Evolutionary conservation across 139 green algal species (phyloP).

Genomic region (Spirogloea muscicola): DNA sequence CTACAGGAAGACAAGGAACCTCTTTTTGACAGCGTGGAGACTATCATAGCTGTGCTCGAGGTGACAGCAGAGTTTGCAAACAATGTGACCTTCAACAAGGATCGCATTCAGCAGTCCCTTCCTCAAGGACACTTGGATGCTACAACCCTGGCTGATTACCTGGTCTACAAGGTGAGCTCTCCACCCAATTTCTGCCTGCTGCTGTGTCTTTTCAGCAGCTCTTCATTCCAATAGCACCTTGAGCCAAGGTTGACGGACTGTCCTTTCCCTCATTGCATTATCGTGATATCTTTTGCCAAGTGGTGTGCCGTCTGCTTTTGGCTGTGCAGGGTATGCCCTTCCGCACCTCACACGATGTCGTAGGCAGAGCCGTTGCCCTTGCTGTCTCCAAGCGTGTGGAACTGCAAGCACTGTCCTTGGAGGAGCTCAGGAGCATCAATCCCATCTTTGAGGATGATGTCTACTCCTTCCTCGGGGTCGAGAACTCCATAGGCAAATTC

Average conservation of each 20-base stretch:
- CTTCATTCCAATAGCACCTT: not conserved
- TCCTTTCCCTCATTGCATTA: not conserved
- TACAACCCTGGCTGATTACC: conserved; percentile 98
- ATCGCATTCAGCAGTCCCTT: conserved; percentile 70
- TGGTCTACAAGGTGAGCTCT: conserved; percentile 82
- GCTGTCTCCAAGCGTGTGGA: conserved; percentile 26
- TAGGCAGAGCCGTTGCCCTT: conserved; percentile 37
- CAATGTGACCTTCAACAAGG: conserved; percentile 82
- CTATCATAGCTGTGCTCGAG: conserved; percentile 76
- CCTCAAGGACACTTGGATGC: conserved; percentile 73
- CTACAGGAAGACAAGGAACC: conserved; percentile 81
- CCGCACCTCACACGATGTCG: conserved; percentile 45
- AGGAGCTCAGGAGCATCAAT: conserved; percentile 36
- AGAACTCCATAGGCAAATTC: conserved; percentile 49
- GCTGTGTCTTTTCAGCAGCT: not conserved
- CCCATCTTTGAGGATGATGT: conserved; percentile 51
- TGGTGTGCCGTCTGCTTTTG: not conserved
- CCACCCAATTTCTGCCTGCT: not conserved
- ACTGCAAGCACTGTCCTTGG: conserved; percentile 34
- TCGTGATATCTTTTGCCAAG: not conserved
- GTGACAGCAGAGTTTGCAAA: conserved; percentile 88
- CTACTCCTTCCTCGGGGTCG: conserved; percentile 44
- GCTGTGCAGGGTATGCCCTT: conserved; percentile 49
- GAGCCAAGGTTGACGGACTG: not conserved
- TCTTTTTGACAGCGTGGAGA: conserved; percentile 95